phyloP scores from a whole-genome alignment of 2,329 filamentous ascomycete species.

The Lojkania enalia region DNA sequence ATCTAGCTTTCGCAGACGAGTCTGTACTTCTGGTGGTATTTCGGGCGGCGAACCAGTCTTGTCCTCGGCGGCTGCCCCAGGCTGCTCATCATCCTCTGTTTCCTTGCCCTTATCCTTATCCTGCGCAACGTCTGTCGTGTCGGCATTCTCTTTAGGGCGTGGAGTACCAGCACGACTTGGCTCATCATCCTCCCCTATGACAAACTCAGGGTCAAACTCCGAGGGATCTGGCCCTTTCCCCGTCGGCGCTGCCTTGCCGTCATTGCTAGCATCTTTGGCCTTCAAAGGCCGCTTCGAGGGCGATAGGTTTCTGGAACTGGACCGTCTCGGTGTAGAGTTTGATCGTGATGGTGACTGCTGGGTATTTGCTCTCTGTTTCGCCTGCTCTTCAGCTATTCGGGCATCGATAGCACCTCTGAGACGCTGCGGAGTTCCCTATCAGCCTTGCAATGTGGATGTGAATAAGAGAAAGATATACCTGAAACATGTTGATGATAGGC shows the following conservation, averaged over 20 bases:
- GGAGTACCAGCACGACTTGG: constrained; percentile 66
- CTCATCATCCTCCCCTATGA: constrained; percentile 76
- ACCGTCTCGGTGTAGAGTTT: constrained; percentile 50
- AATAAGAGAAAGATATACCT: constrained; percentile 2
- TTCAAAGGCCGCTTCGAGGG: constrained; percentile 40
- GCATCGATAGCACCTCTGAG: constrained; percentile 83
- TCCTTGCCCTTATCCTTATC: constrained; percentile 36
- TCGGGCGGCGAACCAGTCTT: constrained; percentile 52
- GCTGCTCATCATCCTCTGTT: constrained; percentile 31
- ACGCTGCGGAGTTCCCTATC: constrained; percentile 57
- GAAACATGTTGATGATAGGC: constrained; percentile 37
- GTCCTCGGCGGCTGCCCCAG: constrained; percentile 30
- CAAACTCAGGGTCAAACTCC: constrained; percentile 84
- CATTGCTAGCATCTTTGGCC: constrained; percentile 37
- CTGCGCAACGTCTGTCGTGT: constrained; percentile 21
- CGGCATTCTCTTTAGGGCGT: constrained; percentile 49
- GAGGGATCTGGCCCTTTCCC: constrained; percentile 76
- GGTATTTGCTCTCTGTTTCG: constrained; percentile 64
- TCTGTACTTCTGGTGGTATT: constrained; percentile 72
- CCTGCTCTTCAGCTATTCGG: constrained; percentile 89
- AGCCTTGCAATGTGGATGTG: constrained; percentile 16
- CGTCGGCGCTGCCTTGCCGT: constrained; percentile 42
- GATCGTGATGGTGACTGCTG: constrained; percentile 50
- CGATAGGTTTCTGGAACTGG: constrained; percentile 49
- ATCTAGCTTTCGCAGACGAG: constrained; percentile 81